Conservation (phyloP, 441 rosid species). For the Populus trichocarpa region DNA sequence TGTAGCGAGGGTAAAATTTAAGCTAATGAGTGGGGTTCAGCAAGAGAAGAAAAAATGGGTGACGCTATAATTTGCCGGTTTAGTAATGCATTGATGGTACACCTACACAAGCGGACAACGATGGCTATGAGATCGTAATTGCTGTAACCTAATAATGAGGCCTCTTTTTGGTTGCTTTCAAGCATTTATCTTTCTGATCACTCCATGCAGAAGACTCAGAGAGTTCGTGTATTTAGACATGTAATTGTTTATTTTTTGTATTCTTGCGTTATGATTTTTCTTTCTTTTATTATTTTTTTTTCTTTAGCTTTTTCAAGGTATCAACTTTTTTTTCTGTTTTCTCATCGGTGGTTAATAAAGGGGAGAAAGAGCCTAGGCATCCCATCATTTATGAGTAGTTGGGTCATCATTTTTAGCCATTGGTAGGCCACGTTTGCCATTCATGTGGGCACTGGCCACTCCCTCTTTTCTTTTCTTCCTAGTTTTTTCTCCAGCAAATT, state of each 20-base stretch:
- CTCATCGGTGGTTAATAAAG: not conserved
- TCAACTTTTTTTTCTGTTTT: not conserved
- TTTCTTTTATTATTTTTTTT: not conserved
- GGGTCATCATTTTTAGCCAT: constrained; percentile 31
- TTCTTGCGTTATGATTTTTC: not conserved
- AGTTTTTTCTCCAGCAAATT: not conserved
- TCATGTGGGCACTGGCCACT: not conserved
- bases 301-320: not conserved
- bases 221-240: not conserved
- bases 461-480: not conserved
- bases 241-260: not conserved
- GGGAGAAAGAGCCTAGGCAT: not conserved
- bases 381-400: constrained; percentile 29
- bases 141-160: constrained; percentile 28
- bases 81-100: constrained; percentile 25
- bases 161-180: constrained; percentile 33
- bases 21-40: not conserved
- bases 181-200: constrained; percentile 31
- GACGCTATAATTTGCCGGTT: constrained; percentile 8
- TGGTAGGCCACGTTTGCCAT: constrained; percentile 40
- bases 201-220: constrained; percentile 4
- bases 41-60: not conserved
- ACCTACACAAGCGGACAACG: constrained; percentile 30
- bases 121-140: constrained; percentile 20
- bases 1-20: no score